Conservation (phyloP, 1,284 basidiomycete species). For the Apiotrichum veenhuisii region DNA sequence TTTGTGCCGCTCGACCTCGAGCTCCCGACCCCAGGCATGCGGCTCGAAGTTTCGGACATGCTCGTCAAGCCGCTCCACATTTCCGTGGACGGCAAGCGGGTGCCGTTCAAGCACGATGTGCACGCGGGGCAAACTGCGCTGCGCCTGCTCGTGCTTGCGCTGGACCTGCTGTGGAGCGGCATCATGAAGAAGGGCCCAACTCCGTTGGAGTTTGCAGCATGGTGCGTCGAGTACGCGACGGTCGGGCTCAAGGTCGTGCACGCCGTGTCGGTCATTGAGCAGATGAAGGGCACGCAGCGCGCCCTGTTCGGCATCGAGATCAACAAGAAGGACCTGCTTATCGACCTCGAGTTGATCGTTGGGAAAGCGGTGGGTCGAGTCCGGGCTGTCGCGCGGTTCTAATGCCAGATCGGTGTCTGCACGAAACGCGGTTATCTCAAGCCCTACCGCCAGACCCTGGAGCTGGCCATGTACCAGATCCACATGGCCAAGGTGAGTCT, state of each 20-base stretch:
- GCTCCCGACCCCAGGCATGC: background rate
- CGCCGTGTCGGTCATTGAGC: slow-evolving; percentile 10
- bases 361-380: slow-evolving; percentile 21
- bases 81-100: background rate
- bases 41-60: background rate
- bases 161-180: slow-evolving; percentile 32
- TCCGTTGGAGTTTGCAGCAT: slow-evolving; percentile 34
- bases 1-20: slow-evolving; percentile 28
- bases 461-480: slow-evolving; percentile 26
- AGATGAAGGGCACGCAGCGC: background rate
- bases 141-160: slow-evolving; percentile 28
- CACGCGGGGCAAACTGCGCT: slow-evolving; percentile 26
- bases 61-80: background rate
- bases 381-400: too few relatives aligned
- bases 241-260: slow-evolving; percentile 33
- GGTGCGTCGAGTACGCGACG: slow-evolving; percentile 31
- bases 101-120: slow-evolving; percentile 23
- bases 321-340: slow-evolving; percentile 16
- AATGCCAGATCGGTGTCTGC: too few relatives aligned
- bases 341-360: slow-evolving; percentile 26
- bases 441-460: slow-evolving; percentile 21
- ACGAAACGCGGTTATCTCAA: slow-evolving; percentile 25
- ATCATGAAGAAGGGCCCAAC: slow-evolving; percentile 22
- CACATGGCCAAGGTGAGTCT: slow-evolving; percentile 25
- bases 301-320: slow-evolving; percentile 5